Conservation (phyloP, 345 rosid genomes). For the Durio zibethinus region DNA sequence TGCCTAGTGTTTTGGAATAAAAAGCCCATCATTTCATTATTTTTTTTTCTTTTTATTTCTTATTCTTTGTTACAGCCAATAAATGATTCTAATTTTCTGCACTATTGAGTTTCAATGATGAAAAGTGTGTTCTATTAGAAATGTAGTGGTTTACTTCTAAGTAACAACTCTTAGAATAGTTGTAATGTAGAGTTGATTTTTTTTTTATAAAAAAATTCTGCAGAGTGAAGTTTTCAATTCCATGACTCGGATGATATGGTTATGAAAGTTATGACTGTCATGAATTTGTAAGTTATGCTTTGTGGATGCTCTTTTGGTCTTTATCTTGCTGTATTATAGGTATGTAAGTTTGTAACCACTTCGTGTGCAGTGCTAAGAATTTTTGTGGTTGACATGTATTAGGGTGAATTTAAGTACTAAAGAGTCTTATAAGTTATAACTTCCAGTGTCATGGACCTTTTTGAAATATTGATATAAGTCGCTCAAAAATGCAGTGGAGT, state of each 20-base stretch:
- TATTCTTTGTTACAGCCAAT: background rate
- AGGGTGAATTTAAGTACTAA: background rate
- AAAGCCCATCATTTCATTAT: background rate
- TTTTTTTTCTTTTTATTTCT: background rate
- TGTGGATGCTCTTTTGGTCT: background rate
- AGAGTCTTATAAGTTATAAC: background rate
- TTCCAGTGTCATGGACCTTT: background rate
- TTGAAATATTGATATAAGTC: background rate
- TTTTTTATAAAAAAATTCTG: background rate
- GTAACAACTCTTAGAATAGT: background rate
- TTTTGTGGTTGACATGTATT: background rate
- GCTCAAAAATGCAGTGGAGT: background rate
- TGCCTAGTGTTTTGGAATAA: background rate
- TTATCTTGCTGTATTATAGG: background rate
- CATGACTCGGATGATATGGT: background rate
- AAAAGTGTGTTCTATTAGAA: background rate
- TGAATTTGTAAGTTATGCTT: background rate
- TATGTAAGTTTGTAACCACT: background rate
- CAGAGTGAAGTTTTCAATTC: background rate
- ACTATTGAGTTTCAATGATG: background rate
- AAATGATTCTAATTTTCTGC: background rate
- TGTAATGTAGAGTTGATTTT: background rate
- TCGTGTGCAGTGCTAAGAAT: background rate
- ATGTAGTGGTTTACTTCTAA: background rate
- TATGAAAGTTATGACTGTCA: background rate